Evolutionary conservation across 805 yeast genomes (phyloP), one percentile per base, ranked within the genome.

Genomic region (Saccharomycopsis fodiens): DNA sequence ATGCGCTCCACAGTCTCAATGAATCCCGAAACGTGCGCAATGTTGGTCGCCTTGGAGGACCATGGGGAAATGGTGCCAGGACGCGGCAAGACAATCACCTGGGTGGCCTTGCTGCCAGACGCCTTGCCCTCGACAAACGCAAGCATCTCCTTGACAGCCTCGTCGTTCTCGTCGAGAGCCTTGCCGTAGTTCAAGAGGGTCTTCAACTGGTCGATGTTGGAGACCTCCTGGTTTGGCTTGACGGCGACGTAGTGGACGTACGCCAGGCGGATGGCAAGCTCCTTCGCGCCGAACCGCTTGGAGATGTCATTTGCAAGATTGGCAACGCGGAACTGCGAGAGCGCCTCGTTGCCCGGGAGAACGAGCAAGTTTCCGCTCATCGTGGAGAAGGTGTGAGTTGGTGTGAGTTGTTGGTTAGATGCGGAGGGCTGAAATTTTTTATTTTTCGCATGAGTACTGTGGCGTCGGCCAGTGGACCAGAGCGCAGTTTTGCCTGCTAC

Each of bases 41-140:
- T 93, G 66, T 93, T 91, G 35, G 98, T 89, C 22, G 99, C 99
- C 67, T 93, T 93, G 12, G 97, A 89, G 7, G 96, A 86, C 99
- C 99, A 93, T 29, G 98, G 97, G 21, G 97, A 89, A 54, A 93
- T 91, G 10, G 98, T 93, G 51, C 98, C 98, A 5, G 88, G 70
- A 63, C 97, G 78, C 37, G 99, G 98, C 43, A 88, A 71, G 43
- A 93, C 73, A 61, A 95, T 74, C 39, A 91, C 66, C 53, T 88
- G 66, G 51, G 76, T 74, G 27, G 78, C 66, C 42, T 61, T 73
- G 10, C 29, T 25, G 10, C 29, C 10, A 32, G 64, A 58, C 19
- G 65, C 50, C 39, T 61, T 55, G 19, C 58, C 50, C 16, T 54
- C 51, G 20, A 64, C 60, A 10, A 62, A 67, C 6, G 12, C 36